Base-by-base conservation (phyloP, 2,329 filamentous ascomycete genomes). In the Apiospora sp. region DNA sequence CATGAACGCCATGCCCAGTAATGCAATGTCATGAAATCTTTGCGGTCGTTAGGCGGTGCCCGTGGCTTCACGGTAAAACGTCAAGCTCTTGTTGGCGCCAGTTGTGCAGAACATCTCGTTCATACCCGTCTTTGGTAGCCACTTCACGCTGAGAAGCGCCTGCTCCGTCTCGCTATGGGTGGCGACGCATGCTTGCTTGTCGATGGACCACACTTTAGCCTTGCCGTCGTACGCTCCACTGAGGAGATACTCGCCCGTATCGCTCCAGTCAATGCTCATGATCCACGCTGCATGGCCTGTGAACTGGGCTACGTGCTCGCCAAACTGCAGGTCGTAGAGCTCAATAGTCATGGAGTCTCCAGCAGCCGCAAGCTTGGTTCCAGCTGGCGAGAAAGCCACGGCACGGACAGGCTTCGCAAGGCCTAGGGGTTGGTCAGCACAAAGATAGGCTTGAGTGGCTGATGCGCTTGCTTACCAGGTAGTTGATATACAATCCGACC, bases 201-300 rank as follows among this genome's bases (percentile, higher is more conserved):
- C 95, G 73, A 98, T 90, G 43, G 94, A 96, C 96, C 96, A 99
- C 43, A 98, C 93, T 83, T 98, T 98, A 74, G 93, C 94, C 82
- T 97, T 98, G 49, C 96, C 96, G 80, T 98, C 95, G 81, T 97
- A 94, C 1, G 93, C 91, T 68, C 94, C 94, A 79, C 93, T 97
- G 3, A 98, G 87, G 16, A 99, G 86, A 81, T 94, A 98, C 83
- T 98, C 96, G 68, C 96, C 96, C 5, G 93, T 97, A 79, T 94
- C 90, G 81, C 92, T 98, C 94, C 96, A 99, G 81, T 98, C 94
- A 61, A 98, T 86, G 44, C 93, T 93, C 74, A 96, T 93, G 76
- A 99, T 92, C 96, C 96, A 99, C 6, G 94, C 92, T 0, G 90
- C 88, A 81, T 96, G 94, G 44, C 82, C 80, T 19, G 77, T 80